These are phyloP conservation scores for Diphasiastrum complanatum DNA, from an alignment of 83 land plant species.

Conservation along the genomic window DNA sequence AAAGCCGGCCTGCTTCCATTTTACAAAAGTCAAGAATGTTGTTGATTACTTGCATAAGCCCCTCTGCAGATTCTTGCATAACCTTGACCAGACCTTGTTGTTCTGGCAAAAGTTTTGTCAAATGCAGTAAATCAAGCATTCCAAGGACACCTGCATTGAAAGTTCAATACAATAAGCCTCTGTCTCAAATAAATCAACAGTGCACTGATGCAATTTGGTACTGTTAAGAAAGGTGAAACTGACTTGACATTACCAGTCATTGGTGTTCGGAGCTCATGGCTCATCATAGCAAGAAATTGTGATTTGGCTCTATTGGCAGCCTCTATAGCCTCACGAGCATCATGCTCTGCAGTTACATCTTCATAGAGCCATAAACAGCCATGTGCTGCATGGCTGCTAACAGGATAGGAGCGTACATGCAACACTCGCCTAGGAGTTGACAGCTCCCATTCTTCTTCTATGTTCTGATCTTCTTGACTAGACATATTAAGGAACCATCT, in stretches of 20 bases:
- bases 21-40: slow-evolving; percentile 25
- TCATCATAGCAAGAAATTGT: slow-evolving; percentile 29
- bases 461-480: slow-evolving; percentile 18
- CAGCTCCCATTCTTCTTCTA: slow-evolving; percentile 31
- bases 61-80: slow-evolving; percentile 28
- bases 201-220: neutral
- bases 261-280: slow-evolving; percentile 27
- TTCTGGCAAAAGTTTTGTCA: slow-evolving; percentile 16
- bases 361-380: slow-evolving; percentile 26
- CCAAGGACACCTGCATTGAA: slow-evolving; percentile 17
- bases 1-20: slow-evolving; percentile 27
- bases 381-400: slow-evolving; percentile 18
- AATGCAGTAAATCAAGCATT: slow-evolving; percentile 27
- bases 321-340: slow-evolving; percentile 23
- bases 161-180: too few species aligned
- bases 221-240: neutral
- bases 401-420: slow-evolving; percentile 27
- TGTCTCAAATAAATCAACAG: too few species aligned
- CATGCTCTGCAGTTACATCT: slow-evolving; percentile 20
- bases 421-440: slow-evolving; percentile 18
- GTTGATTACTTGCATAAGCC: slow-evolving; percentile 27
- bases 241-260: slow-evolving; percentile 6
- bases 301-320: slow-evolving; percentile 27
- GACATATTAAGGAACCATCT: slow-evolving; percentile 9
- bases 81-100: slow-evolving; percentile 22